Conservation (phyloP, 2,329 filamentous ascomycete species). For the Aspergillus transmontanensis region DNA sequence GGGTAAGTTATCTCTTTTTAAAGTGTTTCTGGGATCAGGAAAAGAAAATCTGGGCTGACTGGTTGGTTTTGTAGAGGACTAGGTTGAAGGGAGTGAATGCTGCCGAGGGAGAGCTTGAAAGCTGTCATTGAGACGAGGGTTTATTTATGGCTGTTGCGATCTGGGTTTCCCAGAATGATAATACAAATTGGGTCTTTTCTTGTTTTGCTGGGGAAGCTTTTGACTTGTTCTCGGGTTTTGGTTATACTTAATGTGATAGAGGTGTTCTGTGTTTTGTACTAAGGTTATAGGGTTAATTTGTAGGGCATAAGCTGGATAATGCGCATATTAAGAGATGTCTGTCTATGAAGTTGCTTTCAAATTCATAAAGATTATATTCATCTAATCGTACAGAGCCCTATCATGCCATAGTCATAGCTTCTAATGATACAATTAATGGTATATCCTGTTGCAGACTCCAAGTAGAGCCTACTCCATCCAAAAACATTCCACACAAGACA, state of each 20-base stretch:
- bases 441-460: background rate
- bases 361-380: background rate
- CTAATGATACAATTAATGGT: background rate
- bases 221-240: too few relatives aligned
- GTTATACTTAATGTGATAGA: too few relatives aligned
- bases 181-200: too few relatives aligned
- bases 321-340: too few relatives aligned
- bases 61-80: background rate
- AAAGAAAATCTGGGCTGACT: background rate
- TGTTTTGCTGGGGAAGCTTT: too few relatives aligned
- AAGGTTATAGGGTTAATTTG: too few relatives aligned
- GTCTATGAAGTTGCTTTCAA: background rate
- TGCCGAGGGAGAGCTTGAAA: background rate
- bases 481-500: background rate
- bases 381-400: background rate
- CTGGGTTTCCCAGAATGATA: too few relatives aligned
- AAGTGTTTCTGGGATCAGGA: background rate
- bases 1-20: background rate
- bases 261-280: too few relatives aligned
- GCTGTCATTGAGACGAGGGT: background rate
- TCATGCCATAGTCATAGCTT: too few relatives aligned
- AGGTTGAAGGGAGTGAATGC: background rate
- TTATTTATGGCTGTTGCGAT: too few relatives aligned
- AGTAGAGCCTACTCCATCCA: too few relatives aligned
- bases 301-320: too few relatives aligned